Evolutionary conservation across 2,329 filamentous ascomycete genomes (phyloP).

Genomic region (Epicoccum sorghinum): DNA sequence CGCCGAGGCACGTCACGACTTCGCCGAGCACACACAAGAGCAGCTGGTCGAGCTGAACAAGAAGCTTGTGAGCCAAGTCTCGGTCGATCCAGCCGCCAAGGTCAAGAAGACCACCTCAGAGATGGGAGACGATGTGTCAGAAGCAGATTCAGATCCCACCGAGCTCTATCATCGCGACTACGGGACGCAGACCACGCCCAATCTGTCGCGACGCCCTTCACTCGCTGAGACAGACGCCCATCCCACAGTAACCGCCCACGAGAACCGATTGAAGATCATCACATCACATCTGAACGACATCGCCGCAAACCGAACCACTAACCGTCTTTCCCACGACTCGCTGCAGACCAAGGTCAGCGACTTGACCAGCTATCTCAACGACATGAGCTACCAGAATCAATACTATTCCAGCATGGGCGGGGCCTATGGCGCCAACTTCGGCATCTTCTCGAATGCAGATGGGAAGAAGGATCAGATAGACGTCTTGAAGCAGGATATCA

Average conservation of each 20-base stretch:
- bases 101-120: constrained; percentile 33
- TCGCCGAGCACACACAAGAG: constrained; percentile 57
- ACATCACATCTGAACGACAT: constrained; percentile 59
- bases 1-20: constrained; percentile 62
- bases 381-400: constrained; percentile 48
- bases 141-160: constrained; percentile 67
- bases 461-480: constrained; percentile 73
- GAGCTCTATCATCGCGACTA: constrained; percentile 84
- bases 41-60: constrained; percentile 63
- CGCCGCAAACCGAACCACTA: constrained; percentile 56
- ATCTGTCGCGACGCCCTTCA: constrained; percentile 50
- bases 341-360: constrained; percentile 58
- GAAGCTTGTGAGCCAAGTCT: constrained; percentile 65
- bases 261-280: constrained; percentile 57
- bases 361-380: constrained; percentile 68
- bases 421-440: constrained; percentile 41
- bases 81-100: constrained; percentile 60
- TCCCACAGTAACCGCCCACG: constrained; percentile 46
- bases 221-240: constrained; percentile 31
- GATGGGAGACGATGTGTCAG: constrained; percentile 50
- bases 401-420: constrained; percentile 52
- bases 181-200: constrained; percentile 74
- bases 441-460: constrained; percentile 53
- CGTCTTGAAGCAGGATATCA: constrained; percentile 74
- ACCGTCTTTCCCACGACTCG: constrained; percentile 57